Evolutionary conservation across 2,329 filamentous ascomycete species (phyloP).

Genomic region (Ophioceras dolichostomum): DNA sequence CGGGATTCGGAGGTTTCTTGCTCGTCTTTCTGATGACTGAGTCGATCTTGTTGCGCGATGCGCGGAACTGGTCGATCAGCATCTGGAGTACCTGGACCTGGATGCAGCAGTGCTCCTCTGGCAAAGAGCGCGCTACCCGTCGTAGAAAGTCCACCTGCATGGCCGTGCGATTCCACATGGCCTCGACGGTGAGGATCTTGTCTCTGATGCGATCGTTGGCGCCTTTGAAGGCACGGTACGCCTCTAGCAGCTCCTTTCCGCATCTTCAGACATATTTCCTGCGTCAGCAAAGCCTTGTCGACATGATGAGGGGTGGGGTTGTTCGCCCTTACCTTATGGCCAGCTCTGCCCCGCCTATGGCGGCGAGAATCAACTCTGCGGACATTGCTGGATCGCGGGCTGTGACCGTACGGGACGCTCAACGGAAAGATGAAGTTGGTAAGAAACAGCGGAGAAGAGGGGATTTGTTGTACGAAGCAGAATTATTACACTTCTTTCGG

Average conservation of each 20-base stretch:
- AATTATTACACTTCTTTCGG: too few species aligned
- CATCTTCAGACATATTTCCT: background rate
- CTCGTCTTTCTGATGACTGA: conserved; percentile 1
- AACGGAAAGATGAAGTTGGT: too few species aligned
- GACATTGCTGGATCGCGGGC: background rate
- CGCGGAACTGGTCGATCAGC: conserved; percentile 1
- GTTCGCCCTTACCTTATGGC: background rate
- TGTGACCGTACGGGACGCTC: too few species aligned
- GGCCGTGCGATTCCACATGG: conserved; percentile 1
- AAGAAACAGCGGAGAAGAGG: too few species aligned
- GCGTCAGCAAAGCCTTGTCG: background rate
- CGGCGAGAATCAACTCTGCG: background rate
- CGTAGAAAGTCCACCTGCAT: conserved; percentile 3
- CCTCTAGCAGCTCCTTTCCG: background rate
- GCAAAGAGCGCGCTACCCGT: background rate
- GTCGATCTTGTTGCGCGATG: conserved; percentile 2
- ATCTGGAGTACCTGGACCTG: conserved; percentile 4
- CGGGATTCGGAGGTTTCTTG: too few species aligned
- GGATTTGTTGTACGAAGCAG: background rate
- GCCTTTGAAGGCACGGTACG: background rate
- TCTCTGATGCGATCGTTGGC: conserved; percentile 1
- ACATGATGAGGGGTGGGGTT: background rate
- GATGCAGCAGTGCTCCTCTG: conserved; percentile 4
- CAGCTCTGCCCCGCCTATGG: background rate
- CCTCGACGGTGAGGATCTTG: conserved; percentile 4